Conservation (phyloP, 768 basidiomycete species). For the Erythrobasidium yunnanense region DNA sequence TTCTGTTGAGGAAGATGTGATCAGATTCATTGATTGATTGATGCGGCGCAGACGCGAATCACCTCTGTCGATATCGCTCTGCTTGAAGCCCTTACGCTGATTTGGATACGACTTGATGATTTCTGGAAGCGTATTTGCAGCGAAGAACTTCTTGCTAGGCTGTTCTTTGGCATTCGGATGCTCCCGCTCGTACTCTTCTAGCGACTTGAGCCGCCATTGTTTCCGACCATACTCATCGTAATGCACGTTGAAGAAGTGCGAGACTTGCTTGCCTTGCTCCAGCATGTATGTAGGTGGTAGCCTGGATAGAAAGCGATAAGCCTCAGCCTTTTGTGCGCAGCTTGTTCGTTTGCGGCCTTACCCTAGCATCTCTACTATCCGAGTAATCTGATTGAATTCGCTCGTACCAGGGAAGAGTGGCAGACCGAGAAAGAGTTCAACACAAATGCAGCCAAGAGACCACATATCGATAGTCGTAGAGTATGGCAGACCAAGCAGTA, state of each 20-base stretch:
- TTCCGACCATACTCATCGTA: slow-evolving; percentile 67
- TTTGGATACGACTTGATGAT: slow-evolving; percentile 95
- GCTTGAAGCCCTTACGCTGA: slow-evolving; percentile 71
- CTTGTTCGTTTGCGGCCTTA: slow-evolving; percentile 44
- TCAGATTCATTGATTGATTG: too few relatives aligned
- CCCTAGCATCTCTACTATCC: slow-evolving; percentile 98
- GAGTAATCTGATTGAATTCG: slow-evolving; percentile 94
- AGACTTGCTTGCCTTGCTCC: slow-evolving; percentile 87
- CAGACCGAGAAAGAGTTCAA: slow-evolving; percentile 89
- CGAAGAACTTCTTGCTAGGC: slow-evolving; percentile 98
- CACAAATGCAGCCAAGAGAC: slow-evolving; percentile 96
- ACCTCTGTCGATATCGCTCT: slow-evolving; percentile 52
- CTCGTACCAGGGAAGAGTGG: slow-evolving; percentile 97
- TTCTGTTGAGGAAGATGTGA: slow-evolving; percentile 48
- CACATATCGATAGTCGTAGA: slow-evolving; percentile 97
- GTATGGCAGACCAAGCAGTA: slow-evolving; percentile 85
- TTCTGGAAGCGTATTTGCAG: slow-evolving; percentile 80
- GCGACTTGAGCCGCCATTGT: slow-evolving; percentile 64
- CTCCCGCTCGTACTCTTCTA: slow-evolving; percentile 92
- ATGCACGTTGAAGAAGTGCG: slow-evolving; percentile 78
- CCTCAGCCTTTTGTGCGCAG: neutral
- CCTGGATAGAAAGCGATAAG: slow-evolving; percentile 44
- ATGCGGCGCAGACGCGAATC: neutral
- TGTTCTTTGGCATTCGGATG: slow-evolving; percentile 83
- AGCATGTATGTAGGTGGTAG: slow-evolving; percentile 85